These are phyloP conservation scores for Ophiostoma novo-ulmi DNA, from an alignment of 2,329 filamentous ascomycete species.

Conservation along the genomic window DNA sequence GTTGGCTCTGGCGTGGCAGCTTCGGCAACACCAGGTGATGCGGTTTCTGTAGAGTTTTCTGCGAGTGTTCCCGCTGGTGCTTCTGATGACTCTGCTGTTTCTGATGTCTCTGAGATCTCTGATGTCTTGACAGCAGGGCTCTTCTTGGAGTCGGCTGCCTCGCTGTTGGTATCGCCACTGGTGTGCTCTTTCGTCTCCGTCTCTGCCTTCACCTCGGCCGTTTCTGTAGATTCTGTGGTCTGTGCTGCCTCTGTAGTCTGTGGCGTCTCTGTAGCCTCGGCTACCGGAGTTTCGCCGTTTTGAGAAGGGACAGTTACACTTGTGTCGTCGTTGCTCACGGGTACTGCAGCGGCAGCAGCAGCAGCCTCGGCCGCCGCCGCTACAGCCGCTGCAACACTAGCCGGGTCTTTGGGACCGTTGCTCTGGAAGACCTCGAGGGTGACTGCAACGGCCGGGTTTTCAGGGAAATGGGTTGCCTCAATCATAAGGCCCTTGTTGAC, in stretches of 20 bases:
- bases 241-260: not conserved
- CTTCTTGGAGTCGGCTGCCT: not conserved
- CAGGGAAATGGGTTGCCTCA: conserved; percentile 56
- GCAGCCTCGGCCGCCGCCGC: conserved; percentile 18
- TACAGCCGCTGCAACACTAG: conserved; percentile 24
- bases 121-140: not conserved
- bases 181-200: not conserved
- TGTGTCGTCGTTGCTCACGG: not conserved
- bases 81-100: not conserved
- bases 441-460: conserved; percentile 35
- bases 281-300: not conserved
- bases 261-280: not conserved
- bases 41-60: not conserved
- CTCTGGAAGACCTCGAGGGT: conserved; percentile 43
- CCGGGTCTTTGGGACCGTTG: conserved; percentile 32
- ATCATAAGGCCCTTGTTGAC: conserved; percentile 47
- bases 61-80: not conserved
- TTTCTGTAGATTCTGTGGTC: not conserved
- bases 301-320: not conserved
- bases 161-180: not conserved
- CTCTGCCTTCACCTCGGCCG: not conserved
- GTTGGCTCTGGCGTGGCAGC: not conserved
- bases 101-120: not conserved
- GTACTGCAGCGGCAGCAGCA: not conserved
- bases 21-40: not conserved